These are phyloP conservation scores for Aspergillus sp. DNA, from an alignment of 2,329 filamentous ascomycete genomes.

Conservation along the genomic window DNA sequence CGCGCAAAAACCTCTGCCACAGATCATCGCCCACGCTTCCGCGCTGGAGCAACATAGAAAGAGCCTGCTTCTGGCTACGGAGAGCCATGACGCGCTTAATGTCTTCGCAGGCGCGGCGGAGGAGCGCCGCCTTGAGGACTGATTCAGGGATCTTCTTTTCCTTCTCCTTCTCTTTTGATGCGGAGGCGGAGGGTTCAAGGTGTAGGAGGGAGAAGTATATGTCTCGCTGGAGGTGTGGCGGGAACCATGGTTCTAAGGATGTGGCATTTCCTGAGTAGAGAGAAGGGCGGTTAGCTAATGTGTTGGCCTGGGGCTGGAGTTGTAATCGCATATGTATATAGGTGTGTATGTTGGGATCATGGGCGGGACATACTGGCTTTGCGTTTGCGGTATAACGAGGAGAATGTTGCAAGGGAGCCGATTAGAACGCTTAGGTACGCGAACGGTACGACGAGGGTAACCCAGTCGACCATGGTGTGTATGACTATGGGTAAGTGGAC, in stretches of 20 bases:
- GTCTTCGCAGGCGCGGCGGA: constrained; percentile 88
- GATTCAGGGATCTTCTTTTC: constrained; percentile 80
- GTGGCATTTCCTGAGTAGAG: constrained; percentile 66
- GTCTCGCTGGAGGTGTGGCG: constrained; percentile 84
- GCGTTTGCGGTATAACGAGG: constrained; percentile 86
- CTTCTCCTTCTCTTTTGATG: constrained; percentile 35
- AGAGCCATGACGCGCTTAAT: constrained; percentile 89
- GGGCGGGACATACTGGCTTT: constrained; percentile 67
- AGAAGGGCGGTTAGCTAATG: background rate
- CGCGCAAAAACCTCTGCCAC: constrained; percentile 86
- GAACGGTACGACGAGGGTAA: constrained; percentile 80
- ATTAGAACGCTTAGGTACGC: constrained; percentile 86
- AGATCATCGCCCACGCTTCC: constrained; percentile 95
- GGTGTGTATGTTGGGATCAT: constrained; percentile 1
- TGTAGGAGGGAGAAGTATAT: constrained; percentile 92
- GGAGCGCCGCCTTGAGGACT: constrained; percentile 80
- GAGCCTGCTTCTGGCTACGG: constrained; percentile 81
- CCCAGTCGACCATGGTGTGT: constrained; percentile 65
- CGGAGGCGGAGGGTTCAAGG: constrained; percentile 54
- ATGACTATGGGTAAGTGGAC: constrained; percentile 15
- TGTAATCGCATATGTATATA: background rate
- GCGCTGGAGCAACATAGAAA: constrained; percentile 77
- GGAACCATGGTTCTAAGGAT: constrained; percentile 92
- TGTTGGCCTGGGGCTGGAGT: background rate
- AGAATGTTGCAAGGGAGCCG: constrained; percentile 88